phyloP scores from a whole-genome alignment of 768 basidiomycete genomes.

The Suillus lakei region DNA sequence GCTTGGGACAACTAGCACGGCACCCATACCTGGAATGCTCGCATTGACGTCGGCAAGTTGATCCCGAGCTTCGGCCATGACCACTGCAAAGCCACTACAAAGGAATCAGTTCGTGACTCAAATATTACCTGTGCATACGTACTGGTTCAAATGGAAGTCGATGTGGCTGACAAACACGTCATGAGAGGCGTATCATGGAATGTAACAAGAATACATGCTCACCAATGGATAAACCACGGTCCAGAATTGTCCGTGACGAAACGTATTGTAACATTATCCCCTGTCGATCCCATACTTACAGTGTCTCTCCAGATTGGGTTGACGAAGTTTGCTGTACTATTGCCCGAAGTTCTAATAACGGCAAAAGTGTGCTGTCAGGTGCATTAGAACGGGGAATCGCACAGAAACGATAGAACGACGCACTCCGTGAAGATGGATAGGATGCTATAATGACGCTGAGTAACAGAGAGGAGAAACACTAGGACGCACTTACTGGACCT shows the following conservation, averaged over 20 bases:
- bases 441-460: constrained; percentile 29
- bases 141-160: constrained; percentile 35
- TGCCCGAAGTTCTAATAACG: constrained; percentile 41
- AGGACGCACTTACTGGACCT: constrained; percentile 31
- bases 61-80: constrained; percentile 33
- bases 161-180: constrained; percentile 29
- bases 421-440: constrained; percentile 47
- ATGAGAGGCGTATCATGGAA: background rate
- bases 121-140: constrained; percentile 5
- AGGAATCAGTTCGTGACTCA: constrained; percentile 8
- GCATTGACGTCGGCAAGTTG: background rate
- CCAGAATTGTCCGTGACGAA: constrained; percentile 72
- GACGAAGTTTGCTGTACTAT: constrained; percentile 36
- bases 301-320: constrained; percentile 43
- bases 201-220: background rate
- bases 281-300: constrained; percentile 38
- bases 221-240: constrained; percentile 57
- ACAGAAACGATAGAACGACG: constrained; percentile 14
- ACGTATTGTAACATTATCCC: constrained; percentile 55
- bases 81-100: constrained; percentile 34
- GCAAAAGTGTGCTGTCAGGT: constrained; percentile 40
- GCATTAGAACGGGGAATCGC: background rate
- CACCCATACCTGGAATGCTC: constrained; percentile 22
- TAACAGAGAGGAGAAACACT: too few species aligned
- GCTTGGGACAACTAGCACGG: background rate